Conservation (phyloP, 2,329 filamentous ascomycete genomes). For the Claviceps sorghi region DNA sequence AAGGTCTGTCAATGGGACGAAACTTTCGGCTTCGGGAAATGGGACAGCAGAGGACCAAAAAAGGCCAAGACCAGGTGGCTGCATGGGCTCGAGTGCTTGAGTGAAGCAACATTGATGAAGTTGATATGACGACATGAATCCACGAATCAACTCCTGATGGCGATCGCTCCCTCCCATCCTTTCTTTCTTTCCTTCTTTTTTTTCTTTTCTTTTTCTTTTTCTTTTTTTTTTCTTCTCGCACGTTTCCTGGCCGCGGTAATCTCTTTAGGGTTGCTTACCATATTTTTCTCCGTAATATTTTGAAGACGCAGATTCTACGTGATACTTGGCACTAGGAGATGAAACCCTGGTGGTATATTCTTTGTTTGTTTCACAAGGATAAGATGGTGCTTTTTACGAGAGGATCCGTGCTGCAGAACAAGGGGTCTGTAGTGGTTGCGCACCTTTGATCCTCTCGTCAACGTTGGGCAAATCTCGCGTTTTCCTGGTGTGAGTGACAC, state of each 20-base stretch:
- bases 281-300: neutral
- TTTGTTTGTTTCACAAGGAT: neutral
- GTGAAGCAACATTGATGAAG: neutral
- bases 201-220: neutral
- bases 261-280: neutral
- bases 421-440: neutral
- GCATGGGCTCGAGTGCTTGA: conserved; percentile 5
- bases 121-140: neutral
- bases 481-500: neutral
- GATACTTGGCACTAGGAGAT: neutral
- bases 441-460: neutral
- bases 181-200: neutral
- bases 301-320: neutral
- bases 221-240: too few relatives aligned
- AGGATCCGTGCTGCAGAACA: neutral
- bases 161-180: neutral
- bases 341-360: neutral
- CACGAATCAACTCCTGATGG: neutral
- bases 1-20: conserved; percentile 9
- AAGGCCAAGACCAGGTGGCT: neutral
- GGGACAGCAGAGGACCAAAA: conserved; percentile 4
- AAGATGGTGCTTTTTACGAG: neutral
- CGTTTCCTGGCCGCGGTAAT: neutral
- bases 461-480: conserved; percentile 1
- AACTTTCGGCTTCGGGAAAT: conserved; percentile 1